Evolutionary conservation across 352 stramenopile species (phyloP), one percentile per base, ranked within the genome.

Genomic region (Pythium insidiosum): DNA sequence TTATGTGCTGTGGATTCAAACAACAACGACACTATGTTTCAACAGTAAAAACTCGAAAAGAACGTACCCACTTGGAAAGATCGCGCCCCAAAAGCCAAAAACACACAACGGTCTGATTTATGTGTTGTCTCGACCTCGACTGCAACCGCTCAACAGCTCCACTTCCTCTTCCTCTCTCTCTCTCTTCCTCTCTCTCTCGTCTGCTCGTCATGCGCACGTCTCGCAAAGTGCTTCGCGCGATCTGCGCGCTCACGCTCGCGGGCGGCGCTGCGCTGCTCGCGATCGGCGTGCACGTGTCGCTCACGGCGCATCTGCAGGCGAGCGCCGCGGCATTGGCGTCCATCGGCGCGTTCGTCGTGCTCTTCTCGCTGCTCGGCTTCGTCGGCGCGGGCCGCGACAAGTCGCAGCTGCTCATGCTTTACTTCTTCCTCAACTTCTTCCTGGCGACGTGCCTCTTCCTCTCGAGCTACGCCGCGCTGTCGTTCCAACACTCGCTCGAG

Each of bases 401-500:
- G 53, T 85, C 71, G 36, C 58, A 50, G 19, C 37, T 82, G 47
- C 56, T 90, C 28, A 67, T 88, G 63, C 36, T 75, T 45, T 90
- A 71, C 57, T 90, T 90, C 63, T 88, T 83, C 58, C 42, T 70
- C 39, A 73, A 86, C 56, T 84, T 90, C 28, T 34, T 79, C 38
- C 61, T 90, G 22, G 50, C 76, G 47, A 63, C 73, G 25, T 60
- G 57, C 11, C 71, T 90, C 19, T 69, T 90, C 15, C 56, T 85
- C 11, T 57, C 62, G 11, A 81, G 63, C 45, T 87, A 82, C 49
- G 61, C 71, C 11, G 68, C 74, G 2, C 74, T 90, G 38, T 71
- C 66, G 53, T 83, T 86, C 47, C 66, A 82, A 29, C 62, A 84
- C 37, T 66, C 69, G 19, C 47, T 88, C 21, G 62, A 72, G 33